phyloP scores from a whole-genome alignment of 1,284 basidiomycete genomes.

The Microbotryomycetes sp. region DNA sequence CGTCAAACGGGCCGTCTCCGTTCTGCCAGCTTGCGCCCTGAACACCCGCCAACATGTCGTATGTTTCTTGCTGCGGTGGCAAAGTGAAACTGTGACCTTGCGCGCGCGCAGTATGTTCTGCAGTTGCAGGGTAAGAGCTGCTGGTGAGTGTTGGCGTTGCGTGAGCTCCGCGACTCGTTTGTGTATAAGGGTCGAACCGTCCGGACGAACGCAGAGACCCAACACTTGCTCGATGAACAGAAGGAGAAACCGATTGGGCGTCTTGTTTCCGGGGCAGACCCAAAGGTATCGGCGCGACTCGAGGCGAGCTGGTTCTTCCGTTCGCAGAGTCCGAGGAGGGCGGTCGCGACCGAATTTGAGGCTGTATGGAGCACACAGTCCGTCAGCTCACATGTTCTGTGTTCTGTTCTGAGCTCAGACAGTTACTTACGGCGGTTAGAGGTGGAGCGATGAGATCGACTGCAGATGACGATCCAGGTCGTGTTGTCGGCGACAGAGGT shows the following conservation, averaged over 20 bases:
- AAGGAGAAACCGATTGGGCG: too few relatives aligned
- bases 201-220: background rate
- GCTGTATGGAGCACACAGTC: background rate
- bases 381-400: too few relatives aligned
- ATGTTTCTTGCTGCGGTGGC: too few relatives aligned
- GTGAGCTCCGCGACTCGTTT: background rate
- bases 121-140: too few relatives aligned
- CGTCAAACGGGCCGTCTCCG: too few relatives aligned
- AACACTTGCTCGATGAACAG: background rate
- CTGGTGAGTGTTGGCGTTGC: background rate
- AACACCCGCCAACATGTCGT: too few relatives aligned
- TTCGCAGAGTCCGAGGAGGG: background rate
- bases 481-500: slow-evolving; percentile 17
- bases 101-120: too few relatives aligned
- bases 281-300: background rate
- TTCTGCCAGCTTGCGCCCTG: too few relatives aligned
- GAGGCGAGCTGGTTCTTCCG: background rate
- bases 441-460: too few relatives aligned
- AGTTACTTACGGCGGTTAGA: too few relatives aligned
- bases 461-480: slow-evolving; percentile 15
- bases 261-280: background rate
- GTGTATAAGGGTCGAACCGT: background rate
- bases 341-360: background rate
- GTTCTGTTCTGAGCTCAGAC: too few relatives aligned
- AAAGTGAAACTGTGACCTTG: too few relatives aligned